phyloP scores from a whole-genome alignment of 768 basidiomycete genomes.

The Porpolomopsis calyptriformis region DNA sequence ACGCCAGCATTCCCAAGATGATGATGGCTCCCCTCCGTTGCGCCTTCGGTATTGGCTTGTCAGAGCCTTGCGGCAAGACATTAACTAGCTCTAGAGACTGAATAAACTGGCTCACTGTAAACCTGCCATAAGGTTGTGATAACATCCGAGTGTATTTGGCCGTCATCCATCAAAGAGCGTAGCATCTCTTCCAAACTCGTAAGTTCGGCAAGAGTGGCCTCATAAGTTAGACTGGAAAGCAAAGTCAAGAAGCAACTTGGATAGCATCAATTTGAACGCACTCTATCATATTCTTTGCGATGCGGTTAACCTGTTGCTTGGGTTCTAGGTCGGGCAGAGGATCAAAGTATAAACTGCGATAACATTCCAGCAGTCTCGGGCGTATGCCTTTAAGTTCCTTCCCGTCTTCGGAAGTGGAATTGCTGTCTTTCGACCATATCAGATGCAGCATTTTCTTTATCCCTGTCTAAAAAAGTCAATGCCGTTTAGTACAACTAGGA shows the following conservation, averaged over 20 bases:
- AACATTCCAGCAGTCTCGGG: constrained; percentile 80
- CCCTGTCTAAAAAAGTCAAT: constrained; percentile 52
- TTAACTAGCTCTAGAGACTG: neutral
- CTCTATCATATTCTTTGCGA: constrained; percentile 97
- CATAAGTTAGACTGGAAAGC: constrained; percentile 66
- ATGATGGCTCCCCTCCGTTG: constrained; percentile 95
- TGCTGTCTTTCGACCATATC: constrained; percentile 95
- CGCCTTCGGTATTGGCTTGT: constrained; percentile 59
- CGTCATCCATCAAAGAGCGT: constrained; percentile 90
- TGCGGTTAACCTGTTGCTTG: constrained; percentile 82
- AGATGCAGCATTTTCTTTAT: constrained; percentile 95
- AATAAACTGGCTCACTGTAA: constrained; percentile 56
- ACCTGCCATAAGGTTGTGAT: constrained; percentile 92
- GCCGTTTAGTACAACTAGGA: no score
- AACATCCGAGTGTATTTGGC: constrained; percentile 73
- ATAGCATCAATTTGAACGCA: constrained; percentile 26
- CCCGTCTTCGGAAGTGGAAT: constrained; percentile 52
- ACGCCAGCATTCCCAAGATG: constrained; percentile 92
- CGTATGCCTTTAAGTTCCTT: constrained; percentile 81
- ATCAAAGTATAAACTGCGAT: constrained; percentile 82
- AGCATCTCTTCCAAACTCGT: constrained; percentile 96
- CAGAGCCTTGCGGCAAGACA: constrained; percentile 44
- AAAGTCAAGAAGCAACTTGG: neutral
- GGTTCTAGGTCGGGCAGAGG: constrained; percentile 59
- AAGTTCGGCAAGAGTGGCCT: constrained; percentile 86